These are phyloP conservation scores for Melaleuca quinquenervia DNA, from an alignment of 345 rosid genomes.

Conservation along the genomic window DNA sequence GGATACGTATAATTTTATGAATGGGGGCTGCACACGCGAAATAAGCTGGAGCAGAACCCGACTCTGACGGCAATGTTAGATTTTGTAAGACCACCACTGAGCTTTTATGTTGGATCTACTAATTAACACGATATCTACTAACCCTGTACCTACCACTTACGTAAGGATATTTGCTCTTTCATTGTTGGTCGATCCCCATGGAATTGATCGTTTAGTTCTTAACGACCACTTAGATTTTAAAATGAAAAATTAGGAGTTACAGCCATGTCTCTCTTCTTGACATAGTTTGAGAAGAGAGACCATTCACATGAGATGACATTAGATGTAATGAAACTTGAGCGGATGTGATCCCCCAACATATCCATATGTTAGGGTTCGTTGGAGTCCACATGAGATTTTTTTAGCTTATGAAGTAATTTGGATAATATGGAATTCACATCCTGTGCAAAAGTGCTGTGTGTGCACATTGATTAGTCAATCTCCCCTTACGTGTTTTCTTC, in stretches of 20 bases:
- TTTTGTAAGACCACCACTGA: fast-evolving
- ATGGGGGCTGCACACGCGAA: fast-evolving
- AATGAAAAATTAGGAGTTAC: background rate
- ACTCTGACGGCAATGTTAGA: fast-evolving
- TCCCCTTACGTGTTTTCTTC: background rate
- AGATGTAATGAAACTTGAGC: background rate
- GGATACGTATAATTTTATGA: background rate
- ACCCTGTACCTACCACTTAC: background rate
- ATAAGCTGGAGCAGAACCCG: fast-evolving
- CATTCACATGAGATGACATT: background rate
- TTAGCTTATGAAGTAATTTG: background rate
- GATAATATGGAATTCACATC: background rate
- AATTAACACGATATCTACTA: no score
- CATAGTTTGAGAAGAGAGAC: background rate
- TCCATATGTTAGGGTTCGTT: background rate
- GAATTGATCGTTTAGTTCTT: background rate
- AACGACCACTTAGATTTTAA: background rate
- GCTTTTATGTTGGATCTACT: fast-evolving
- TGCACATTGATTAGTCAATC: background rate
- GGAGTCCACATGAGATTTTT: background rate
- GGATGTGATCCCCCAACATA: background rate
- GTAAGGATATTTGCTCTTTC: background rate
- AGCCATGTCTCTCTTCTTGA: background rate
- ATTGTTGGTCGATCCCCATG: background rate
- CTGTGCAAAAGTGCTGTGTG: background rate